Base-by-base conservation (phyloP, 2,329 filamentous ascomycete genomes). In the Fusarium veterinarium region DNA sequence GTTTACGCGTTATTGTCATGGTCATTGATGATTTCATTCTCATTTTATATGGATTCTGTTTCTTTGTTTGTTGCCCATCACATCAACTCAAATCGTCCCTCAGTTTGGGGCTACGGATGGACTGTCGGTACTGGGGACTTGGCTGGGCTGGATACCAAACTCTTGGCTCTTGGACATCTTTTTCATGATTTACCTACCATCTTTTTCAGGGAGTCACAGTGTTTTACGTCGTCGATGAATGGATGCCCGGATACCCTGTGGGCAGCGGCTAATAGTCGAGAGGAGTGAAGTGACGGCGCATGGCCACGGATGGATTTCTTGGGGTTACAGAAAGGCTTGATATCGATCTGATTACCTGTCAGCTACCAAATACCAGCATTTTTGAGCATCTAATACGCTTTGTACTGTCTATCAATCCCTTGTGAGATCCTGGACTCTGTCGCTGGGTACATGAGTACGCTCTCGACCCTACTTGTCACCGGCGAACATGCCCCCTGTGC, bases 211-310 rank as follows among this genome's bases (percentile, higher is more conserved):
- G 70, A 67, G 66, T 71, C 66, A 48, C 16, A 67, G 63, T 69
- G 60, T 59, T 70, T 76, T 69, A 77, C 66, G 70, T 60, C 62
- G 65, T 77, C 64, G 71, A 77, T 77, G 75, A 77, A 73, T 75
- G 60, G 68, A 75, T 66, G 72, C 72, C 65, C 56, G 65, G 73
- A 77, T 77, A 77, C 75, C 75, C 75, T 59, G 63, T 75, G 68
- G 74, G 74, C 74, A 74, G 71, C 71, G 74, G 70, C 74, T 77
- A 73, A 76, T 76, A 69, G 74, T 75, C 67, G 57, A 62, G 55
- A 62, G 64, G 63, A 63, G 65, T 51, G 64, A 76, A 53, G 53
- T 59, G 57, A 57, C 33, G 31, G 67, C 52, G 65, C 64, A 67
- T 56, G 55, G 67, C 63, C 61, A 74, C 49, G 61, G 48, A 69